phyloP scores from a whole-genome alignment of 257 asterid genomes.

The Euphrasia confusa region DNA sequence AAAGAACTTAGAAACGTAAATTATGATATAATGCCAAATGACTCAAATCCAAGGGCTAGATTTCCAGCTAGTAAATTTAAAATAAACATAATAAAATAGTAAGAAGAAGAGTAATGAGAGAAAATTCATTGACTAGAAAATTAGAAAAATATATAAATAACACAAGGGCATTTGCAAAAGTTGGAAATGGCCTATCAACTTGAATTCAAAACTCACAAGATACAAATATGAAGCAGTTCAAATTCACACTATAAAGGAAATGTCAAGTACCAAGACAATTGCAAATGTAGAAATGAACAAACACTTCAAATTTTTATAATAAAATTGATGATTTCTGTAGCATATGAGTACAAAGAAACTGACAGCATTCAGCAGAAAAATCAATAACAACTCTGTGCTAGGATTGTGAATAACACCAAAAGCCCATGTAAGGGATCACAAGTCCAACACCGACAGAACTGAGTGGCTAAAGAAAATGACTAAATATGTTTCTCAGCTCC shows the following conservation, averaged over 20 bases:
- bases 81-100: constrained; percentile 11
- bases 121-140: background rate
- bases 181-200: constrained; percentile 22
- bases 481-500: background rate
- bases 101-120: constrained; percentile 12
- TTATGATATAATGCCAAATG: constrained; percentile 7
- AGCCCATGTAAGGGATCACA: constrained; percentile 7
- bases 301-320: background rate
- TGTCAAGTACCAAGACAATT: constrained; percentile 12
- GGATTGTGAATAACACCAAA: constrained; percentile 5
- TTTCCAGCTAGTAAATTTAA: constrained; percentile 18
- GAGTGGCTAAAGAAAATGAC: constrained; percentile 10
- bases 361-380: background rate
- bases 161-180: constrained; percentile 10
- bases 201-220: background rate
- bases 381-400: background rate
- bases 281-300: constrained; percentile 13
- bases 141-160: background rate
- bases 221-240: constrained; percentile 15
- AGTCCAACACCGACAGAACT: constrained; percentile 15
- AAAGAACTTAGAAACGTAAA: constrained; percentile 26
- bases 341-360: constrained; percentile 5
- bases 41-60: constrained; percentile 14
- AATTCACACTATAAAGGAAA: constrained; percentile 13
- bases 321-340: background rate